These are phyloP conservation scores for Stramenopiles sp. DNA, from an alignment of 352 stramenopile genomes.

Conservation along the genomic window DNA sequence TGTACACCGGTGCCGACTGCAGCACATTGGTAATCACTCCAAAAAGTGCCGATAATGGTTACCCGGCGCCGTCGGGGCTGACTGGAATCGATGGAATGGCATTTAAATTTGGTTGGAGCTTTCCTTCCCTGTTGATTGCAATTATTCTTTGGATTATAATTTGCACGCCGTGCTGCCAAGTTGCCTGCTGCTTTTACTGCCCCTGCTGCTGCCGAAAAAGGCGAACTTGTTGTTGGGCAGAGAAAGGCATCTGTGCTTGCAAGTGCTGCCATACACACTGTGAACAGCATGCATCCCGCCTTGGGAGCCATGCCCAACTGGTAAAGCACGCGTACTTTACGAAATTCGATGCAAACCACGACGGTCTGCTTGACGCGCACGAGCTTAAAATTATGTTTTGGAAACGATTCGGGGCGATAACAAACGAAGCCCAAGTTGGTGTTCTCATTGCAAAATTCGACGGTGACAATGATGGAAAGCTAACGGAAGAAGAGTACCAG, in stretches of 20 bases:
- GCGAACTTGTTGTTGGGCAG: not conserved
- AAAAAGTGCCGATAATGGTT: too few species aligned
- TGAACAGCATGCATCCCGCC: not conserved
- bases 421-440: not conserved
- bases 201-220: not conserved
- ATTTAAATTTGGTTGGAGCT: slow-evolving; percentile 5
- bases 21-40: too few species aligned
- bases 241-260: not conserved
- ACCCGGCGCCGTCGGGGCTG: too few species aligned
- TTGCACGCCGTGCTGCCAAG: not conserved
- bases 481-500: slow-evolving; percentile 4
- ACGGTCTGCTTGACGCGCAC: not conserved
- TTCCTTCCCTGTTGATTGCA: not conserved
- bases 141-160: slow-evolving; percentile 8
- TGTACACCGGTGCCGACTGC: too few species aligned
- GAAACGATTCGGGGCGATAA: not conserved
- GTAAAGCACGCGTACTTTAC: not conserved
- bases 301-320: not conserved
- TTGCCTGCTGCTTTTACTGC: slow-evolving; percentile 3
- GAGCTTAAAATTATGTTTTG: not conserved
- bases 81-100: too few species aligned
- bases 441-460: not conserved
- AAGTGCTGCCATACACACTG: not conserved
- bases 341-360: not conserved
- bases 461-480: not conserved